A percentile compares a stretch with the other conserved stretches of the same genome.
Evolutionary conservation across 2,329 filamentous ascomycete genomes (phyloP).

Genomic region (Fulvia fulva): DNA sequence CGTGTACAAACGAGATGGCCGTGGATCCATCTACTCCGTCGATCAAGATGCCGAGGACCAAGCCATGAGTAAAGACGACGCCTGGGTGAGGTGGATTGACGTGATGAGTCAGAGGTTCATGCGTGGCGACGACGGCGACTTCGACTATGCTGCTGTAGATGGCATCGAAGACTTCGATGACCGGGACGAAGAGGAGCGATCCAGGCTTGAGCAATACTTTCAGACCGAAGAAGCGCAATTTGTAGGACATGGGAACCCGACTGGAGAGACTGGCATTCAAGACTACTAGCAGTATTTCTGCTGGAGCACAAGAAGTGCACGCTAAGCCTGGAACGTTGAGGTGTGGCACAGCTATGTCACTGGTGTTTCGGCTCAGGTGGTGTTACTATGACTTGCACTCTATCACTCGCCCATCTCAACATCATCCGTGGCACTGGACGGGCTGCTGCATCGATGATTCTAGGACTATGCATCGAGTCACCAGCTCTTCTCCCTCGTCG

Average conservation of each 20-base stretch:
- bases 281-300: conserved; percentile 38
- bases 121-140: conserved; percentile 69
- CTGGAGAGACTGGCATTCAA: conserved; percentile 48
- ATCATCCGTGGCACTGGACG: not conserved
- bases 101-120: conserved; percentile 74
- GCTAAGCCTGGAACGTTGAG: not conserved
- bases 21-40: conserved; percentile 56
- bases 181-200: conserved; percentile 55
- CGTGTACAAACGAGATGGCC: conserved; percentile 48
- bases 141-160: conserved; percentile 71
- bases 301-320: not conserved
- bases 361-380: not conserved
- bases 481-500: too few species aligned
- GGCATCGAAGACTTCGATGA: conserved; percentile 68
- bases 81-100: conserved; percentile 63
- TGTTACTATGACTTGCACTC: not conserved
- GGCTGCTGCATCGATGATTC: not conserved
- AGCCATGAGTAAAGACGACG: conserved; percentile 61
- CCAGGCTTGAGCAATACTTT: conserved; percentile 72
- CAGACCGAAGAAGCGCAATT: conserved; percentile 62
- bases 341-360: not conserved
- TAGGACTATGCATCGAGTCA: too few species aligned
- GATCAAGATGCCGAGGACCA: conserved; percentile 53
- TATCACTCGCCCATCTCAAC: not conserved
- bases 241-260: conserved; percentile 32